phyloP scores from a whole-genome alignment of 176 grass and related monocot genomes.

The Dendrocalamus sinicus region DNA sequence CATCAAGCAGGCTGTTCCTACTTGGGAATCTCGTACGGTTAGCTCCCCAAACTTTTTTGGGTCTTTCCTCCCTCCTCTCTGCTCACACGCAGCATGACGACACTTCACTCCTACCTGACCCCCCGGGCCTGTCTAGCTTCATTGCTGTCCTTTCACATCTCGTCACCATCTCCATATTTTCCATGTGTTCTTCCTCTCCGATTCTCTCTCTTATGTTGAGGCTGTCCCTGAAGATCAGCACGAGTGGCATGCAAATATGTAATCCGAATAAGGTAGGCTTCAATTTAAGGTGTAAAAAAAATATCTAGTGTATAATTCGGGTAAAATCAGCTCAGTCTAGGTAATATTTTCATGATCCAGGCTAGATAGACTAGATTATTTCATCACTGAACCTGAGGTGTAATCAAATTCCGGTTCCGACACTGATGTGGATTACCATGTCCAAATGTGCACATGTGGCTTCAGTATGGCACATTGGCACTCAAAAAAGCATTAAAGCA shows the following conservation, averaged over 20 bases:
- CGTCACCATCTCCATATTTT: conserved; percentile 37
- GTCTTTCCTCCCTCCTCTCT: neutral
- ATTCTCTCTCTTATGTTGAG: neutral
- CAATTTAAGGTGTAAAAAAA: too few relatives aligned
- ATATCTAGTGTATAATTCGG: too few relatives aligned
- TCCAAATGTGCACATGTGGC: neutral
- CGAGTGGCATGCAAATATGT: too few relatives aligned
- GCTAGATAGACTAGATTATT: too few relatives aligned
- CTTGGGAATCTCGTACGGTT: conserved; percentile 27
- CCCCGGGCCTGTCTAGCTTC: neutral
- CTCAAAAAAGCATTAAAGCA: neutral
- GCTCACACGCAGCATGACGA: neutral
- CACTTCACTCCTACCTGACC: neutral
- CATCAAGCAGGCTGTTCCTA: neutral
- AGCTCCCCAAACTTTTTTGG: neutral
- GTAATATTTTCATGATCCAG: too few relatives aligned
- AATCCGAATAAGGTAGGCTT: too few relatives aligned
- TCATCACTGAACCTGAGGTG: accelerated
- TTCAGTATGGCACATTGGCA: neutral
- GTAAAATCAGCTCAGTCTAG: too few relatives aligned
- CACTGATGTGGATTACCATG: neutral
- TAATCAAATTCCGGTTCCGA: too few relatives aligned
- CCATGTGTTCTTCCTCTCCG: conserved; percentile 33
- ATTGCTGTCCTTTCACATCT: neutral
- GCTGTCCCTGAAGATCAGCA: neutral